Conservation (phyloP, 768 basidiomycete genomes). For the Podaxis sp. region DNA sequence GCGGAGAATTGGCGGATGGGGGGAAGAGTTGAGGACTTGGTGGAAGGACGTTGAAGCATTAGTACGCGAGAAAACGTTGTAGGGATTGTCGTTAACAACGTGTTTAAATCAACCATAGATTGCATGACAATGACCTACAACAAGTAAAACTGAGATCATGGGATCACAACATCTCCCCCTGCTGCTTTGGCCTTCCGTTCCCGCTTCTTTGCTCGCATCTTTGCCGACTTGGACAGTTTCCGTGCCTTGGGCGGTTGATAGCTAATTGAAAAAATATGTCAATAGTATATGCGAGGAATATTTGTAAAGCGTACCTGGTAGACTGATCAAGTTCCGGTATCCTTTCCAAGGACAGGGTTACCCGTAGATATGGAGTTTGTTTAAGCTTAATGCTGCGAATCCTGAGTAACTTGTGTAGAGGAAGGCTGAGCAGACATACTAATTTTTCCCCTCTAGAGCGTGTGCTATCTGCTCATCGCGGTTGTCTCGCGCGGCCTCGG, state of each 20-base stretch:
- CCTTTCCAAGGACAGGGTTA: slow-evolving; percentile 56
- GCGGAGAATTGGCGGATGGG: slow-evolving; percentile 54
- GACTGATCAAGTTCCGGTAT: slow-evolving; percentile 38
- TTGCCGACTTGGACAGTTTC: slow-evolving; percentile 58
- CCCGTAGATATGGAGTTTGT: slow-evolving; percentile 66
- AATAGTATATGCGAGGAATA: not conserved
- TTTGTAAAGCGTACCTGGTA: slow-evolving; percentile 48
- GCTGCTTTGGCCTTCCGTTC: slow-evolving; percentile 27
- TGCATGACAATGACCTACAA: not conserved
- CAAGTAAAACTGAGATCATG: not conserved
- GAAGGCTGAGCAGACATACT: slow-evolving; percentile 41
- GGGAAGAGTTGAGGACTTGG: slow-evolving; percentile 43
- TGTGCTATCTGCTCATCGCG: slow-evolving; percentile 36
- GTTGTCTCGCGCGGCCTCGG: slow-evolving; percentile 27
- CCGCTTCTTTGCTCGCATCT: slow-evolving; percentile 49
- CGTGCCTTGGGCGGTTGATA: slow-evolving; percentile 56
- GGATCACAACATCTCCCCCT: slow-evolving; percentile 9
- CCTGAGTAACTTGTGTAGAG: not conserved
- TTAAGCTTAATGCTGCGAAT: slow-evolving; percentile 48
- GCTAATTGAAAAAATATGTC: slow-evolving; percentile 31
- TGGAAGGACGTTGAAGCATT: slow-evolving; percentile 32
- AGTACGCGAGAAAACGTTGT: slow-evolving; percentile 19
- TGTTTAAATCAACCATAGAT: not conserved
- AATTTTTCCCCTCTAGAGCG: slow-evolving; percentile 58
- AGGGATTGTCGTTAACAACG: not conserved